These are phyloP conservation scores for Peniophora sp. DNA, from an alignment of 1,284 basidiomycete genomes.

Conservation along the genomic window DNA sequence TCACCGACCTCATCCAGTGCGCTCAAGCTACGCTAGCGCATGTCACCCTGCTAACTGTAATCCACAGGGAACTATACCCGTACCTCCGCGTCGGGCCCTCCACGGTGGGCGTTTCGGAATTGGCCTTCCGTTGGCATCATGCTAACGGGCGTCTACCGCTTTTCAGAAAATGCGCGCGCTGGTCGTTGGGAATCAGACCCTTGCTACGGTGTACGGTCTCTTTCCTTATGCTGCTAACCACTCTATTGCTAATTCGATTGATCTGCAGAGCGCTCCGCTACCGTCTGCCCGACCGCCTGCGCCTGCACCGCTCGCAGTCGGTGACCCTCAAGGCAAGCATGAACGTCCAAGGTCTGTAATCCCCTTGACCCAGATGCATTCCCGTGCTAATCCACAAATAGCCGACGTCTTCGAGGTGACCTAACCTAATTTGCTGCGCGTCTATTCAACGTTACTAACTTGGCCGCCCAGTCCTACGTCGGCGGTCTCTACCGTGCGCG, in stretches of 20 bases:
- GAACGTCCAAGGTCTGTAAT: slow-evolving; percentile 56
- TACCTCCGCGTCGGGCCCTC: slow-evolving; percentile 67
- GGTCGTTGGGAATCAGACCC: slow-evolving; percentile 63
- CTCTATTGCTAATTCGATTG: slow-evolving; percentile 1
- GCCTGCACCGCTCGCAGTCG: slow-evolving; percentile 60
- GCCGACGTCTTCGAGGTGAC: slow-evolving; percentile 70
- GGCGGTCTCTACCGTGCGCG: slow-evolving; percentile 66
- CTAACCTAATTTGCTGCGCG: not conserved
- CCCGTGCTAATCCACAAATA: slow-evolving; percentile 18
- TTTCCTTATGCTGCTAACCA: not conserved
- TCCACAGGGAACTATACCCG: slow-evolving; percentile 41
- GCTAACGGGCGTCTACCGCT: not conserved
- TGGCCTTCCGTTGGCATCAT: too few species aligned
- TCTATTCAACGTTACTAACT: not conserved
- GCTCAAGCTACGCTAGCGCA: too few species aligned
- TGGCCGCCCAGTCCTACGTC: slow-evolving; percentile 50
- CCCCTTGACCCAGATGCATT: slow-evolving; percentile 1
- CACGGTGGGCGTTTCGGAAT: slow-evolving; percentile 34
- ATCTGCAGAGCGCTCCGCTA: slow-evolving; percentile 52
- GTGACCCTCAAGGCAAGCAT: slow-evolving; percentile 56
- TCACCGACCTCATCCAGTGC: slow-evolving; percentile 48
- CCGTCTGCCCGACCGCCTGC: slow-evolving; percentile 48
- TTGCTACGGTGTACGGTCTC: slow-evolving; percentile 54
- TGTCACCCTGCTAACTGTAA: too few species aligned
- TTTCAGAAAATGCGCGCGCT: slow-evolving; percentile 63